phyloP scores from a whole-genome alignment of 768 basidiomycete genomes.

The Boletus insuetus region DNA sequence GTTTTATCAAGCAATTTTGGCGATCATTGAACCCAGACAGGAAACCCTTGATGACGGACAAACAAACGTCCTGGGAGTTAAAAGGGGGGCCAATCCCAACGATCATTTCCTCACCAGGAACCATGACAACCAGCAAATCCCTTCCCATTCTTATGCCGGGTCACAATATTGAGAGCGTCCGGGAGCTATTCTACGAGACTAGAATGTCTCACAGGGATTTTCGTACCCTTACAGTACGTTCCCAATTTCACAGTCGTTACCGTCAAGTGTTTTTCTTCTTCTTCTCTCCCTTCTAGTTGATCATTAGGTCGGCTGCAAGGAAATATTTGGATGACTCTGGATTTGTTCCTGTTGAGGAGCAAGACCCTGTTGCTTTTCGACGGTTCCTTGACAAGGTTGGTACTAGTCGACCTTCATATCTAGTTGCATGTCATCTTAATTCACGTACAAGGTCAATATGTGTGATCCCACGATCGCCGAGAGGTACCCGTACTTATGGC shows the following conservation, averaged over 20 bases:
- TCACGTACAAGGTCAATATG: conserved; percentile 8
- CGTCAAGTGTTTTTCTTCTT: neutral
- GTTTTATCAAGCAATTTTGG: too few relatives aligned
- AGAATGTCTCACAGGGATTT: conserved; percentile 1
- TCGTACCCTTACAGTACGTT: conserved; percentile 4
- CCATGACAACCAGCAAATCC: neutral
- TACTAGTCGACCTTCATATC: neutral
- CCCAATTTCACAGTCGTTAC: neutral
- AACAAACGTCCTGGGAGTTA: neutral
- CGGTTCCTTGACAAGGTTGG: conserved; percentile 16
- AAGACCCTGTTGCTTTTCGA: conserved; percentile 3
- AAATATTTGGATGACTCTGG: neutral
- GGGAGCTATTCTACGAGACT: neutral
- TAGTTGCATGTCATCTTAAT: neutral
- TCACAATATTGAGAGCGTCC: neutral
- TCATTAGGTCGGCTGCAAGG: neutral
- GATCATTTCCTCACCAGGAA: neutral
- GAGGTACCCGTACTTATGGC: conserved; percentile 16
- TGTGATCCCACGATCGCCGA: conserved; percentile 5
- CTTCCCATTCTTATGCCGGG: conserved; percentile 8
- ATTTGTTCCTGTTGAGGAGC: conserved; percentile 5
- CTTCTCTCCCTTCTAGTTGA: neutral
- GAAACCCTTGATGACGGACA: too few relatives aligned
- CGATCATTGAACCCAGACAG: too few relatives aligned
- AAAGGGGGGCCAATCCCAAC: neutral